phyloP scores from a whole-genome alignment of 768 basidiomycete species.

The Pulveroboletus ravenelii region DNA sequence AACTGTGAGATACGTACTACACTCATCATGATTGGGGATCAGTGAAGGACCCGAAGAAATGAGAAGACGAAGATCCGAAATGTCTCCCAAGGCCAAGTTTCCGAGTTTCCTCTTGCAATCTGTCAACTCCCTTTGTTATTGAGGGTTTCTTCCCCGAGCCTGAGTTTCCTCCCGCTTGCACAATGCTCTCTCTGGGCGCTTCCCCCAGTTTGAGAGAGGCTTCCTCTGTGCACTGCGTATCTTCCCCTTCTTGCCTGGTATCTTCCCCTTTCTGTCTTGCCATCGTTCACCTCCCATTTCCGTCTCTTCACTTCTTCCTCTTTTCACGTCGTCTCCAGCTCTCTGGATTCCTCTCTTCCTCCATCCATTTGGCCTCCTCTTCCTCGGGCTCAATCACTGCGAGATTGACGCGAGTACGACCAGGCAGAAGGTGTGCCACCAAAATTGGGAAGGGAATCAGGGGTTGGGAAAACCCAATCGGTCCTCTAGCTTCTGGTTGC shows the following conservation, averaged over 20 bases:
- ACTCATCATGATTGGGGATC: conserved; percentile 27
- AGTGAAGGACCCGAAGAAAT: conserved; percentile 29
- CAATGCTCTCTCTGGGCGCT: conserved; percentile 24
- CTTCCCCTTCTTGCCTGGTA: conserved; percentile 16
- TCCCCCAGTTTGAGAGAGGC: conserved; percentile 22
- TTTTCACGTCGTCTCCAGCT: too few relatives aligned
- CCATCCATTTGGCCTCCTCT: too few relatives aligned
- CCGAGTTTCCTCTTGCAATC: conserved; percentile 24
- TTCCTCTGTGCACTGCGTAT: conserved; percentile 29
- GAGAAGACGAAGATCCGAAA: conserved; percentile 20
- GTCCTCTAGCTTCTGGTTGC: too few relatives aligned
- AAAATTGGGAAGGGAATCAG: too few relatives aligned
- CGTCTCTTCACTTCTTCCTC: too few relatives aligned
- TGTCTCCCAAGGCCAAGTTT: conserved; percentile 26
- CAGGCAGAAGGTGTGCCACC: too few relatives aligned
- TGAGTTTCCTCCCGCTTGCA: conserved; percentile 26
- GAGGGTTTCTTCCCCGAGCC: conserved; percentile 30
- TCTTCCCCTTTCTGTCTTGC: conserved; percentile 6
- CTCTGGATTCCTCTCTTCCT: not conserved
- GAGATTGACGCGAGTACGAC: too few relatives aligned
- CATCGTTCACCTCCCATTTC: too few relatives aligned
- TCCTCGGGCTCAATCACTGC: too few relatives aligned
- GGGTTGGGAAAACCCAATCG: too few relatives aligned
- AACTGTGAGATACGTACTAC: conserved; percentile 30
- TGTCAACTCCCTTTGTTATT: conserved; percentile 27